Evolutionary conservation across 1,139 yeast species (phyloP).

Genomic region (Maudiozyma humilis): DNA sequence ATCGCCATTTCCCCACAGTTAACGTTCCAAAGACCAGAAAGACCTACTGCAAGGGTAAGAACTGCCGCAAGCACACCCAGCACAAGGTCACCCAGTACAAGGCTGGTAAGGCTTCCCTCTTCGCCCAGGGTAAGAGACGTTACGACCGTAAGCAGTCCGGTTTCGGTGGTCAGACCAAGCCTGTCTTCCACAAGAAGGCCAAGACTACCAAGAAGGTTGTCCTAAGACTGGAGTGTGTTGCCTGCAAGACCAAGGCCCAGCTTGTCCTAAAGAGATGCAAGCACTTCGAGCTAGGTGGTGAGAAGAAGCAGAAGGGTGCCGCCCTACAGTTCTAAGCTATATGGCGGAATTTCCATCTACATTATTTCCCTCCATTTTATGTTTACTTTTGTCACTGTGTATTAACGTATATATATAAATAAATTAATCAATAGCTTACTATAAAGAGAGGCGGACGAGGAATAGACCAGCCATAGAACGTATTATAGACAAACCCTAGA

Average conservation of each 20-base stretch:
- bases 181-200: conserved; percentile 99
- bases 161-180: conserved; percentile 99
- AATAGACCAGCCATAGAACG: too few species aligned
- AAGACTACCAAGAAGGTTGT: conserved; percentile 99
- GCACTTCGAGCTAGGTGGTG: conserved; percentile 99
- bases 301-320: conserved; percentile 99
- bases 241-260: conserved; percentile 98
- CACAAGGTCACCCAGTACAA: conserved; percentile 99
- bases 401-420: conserved; percentile 1
- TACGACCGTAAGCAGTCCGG: conserved; percentile 99
- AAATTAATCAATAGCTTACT: conserved; percentile 1
- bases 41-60: conserved; percentile 99
- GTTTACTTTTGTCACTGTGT: neutral
- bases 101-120: conserved; percentile 99
- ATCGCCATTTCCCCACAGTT: conserved; percentile 46
- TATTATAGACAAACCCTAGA: too few species aligned
- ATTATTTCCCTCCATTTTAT: neutral
- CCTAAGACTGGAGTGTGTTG: conserved; percentile 97
- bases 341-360: neutral
- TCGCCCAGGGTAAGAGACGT: conserved; percentile 99
- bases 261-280: conserved; percentile 98
- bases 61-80: conserved; percentile 99
- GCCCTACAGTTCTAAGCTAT: conserved; percentile 70
- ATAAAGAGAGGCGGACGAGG: conserved; percentile 1
- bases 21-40: conserved; percentile 99